phyloP scores from a whole-genome alignment of 1,139 yeast species.

The Debaryomycetaceae sp. region DNA sequence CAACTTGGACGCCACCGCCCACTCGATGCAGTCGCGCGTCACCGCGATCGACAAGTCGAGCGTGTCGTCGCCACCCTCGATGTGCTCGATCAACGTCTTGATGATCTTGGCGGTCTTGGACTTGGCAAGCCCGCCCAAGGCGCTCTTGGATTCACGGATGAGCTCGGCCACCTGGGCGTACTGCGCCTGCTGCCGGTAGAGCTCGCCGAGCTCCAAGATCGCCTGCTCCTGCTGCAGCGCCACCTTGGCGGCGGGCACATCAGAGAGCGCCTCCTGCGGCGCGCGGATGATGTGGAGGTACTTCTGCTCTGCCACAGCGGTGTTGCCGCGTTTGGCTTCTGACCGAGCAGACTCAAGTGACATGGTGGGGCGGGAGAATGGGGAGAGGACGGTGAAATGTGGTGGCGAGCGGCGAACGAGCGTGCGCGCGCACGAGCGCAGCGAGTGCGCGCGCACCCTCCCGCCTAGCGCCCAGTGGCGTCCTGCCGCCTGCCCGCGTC shows the following conservation, averaged over 20 bases:
- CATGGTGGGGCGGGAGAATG: too few species aligned
- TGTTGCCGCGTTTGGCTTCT: conserved; percentile 46
- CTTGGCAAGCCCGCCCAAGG: conserved; percentile 78
- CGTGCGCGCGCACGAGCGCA: too few species aligned
- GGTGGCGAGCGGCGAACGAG: too few species aligned
- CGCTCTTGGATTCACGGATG: conserved; percentile 63
- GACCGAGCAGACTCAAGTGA: conserved; percentile 55
- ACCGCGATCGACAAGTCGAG: conserved; percentile 70
- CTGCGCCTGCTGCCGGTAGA: conserved; percentile 45
- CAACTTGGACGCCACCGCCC: conserved; percentile 83
- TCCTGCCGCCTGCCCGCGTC: too few species aligned
- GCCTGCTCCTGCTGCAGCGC: conserved; percentile 57
- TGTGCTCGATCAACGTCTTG: conserved; percentile 69
- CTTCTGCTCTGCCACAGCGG: conserved; percentile 51
- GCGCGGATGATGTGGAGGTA: conserved; percentile 42
- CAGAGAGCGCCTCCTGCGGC: conserved; percentile 16
- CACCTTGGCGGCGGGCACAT: conserved; percentile 14
- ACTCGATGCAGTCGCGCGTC: conserved; percentile 75
- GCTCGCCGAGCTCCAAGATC: conserved; percentile 58
- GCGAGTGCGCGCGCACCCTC: too few species aligned
- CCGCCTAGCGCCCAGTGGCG: too few species aligned
- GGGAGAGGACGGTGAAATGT: too few species aligned
- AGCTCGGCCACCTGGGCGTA: conserved; percentile 53
- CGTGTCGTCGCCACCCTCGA: conserved; percentile 65
- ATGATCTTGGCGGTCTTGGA: conserved; percentile 92